Conservation (phyloP, 164 flowering plant species). For the Vitis vinifera region ASM3070453v1 NC_081817.1:22960001-22960500, state of each 20-base stretch:
- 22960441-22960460: slow-evolving; percentile 71
- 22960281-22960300: slow-evolving; percentile 58
- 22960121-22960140: no score
- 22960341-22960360: slow-evolving; percentile 73
- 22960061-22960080: no score
- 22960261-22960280: slow-evolving; percentile 40
- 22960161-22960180: no score
- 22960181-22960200: no score
- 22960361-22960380: slow-evolving; percentile 58
- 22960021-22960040: no score
- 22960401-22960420: slow-evolving; percentile 70
- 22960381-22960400: slow-evolving; percentile 77
- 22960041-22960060: no score
- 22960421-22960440: slow-evolving; percentile 76
- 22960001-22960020: no score
- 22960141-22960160: no score
- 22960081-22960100: no score
- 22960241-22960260: background rate
- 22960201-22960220: no score
- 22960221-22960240: no score
- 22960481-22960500: slow-evolving; percentile 55
- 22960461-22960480: slow-evolving; percentile 83
- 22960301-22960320: slow-evolving; percentile 76
- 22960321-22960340: slow-evolving; percentile 66
- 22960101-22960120: no score